Evolutionary conservation across 441 rosid species (phyloP), one percentile per base, ranked within the genome.

Genomic region (Adansonia gregorii): DNA sequence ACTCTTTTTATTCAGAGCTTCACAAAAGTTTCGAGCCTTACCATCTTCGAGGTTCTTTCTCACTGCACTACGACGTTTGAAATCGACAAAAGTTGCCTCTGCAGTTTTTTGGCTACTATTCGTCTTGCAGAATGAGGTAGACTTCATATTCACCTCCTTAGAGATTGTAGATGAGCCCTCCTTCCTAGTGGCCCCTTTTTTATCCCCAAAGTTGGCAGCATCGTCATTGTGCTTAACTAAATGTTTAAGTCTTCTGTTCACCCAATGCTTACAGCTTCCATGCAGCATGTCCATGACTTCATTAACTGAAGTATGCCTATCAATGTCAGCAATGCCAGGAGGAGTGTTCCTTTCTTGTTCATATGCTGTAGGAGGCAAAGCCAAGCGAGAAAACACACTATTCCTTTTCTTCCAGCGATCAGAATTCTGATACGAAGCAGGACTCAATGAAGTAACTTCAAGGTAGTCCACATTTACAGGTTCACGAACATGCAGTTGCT

Each of bases 351-450:
- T 56, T 72, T 72, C 75, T 66, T 65, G 41, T 54, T 49, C 65
- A 56, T 12, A 39, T 74, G 15, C 74, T 69, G 78, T 48, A 46
- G 82, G 20, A 68, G 88, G 79, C 55, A 75, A 61, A 76, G 77
- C 75, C 68, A 91, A 73, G 75, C 93, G 92, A 20, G 84, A 81
- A 78, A 91, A 88, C 72, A 91, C 92, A 67, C 92, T 88, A 5
- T 48, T 45, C 77, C 87, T 85, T 24, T 75, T 76, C 73, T 80
- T 83, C 67, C 11, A 78, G 71, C 20, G 5, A 64, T 49, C 68
- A 41, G 76, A 70, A 74, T 56, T 64, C 35, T 63, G 58, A 72
- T 8, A 9, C 4, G 27, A 55, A 51, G 51, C 48, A 67, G 39
- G 70, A 24, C 58, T 51, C n/a, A 56, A 6, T 45, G 58, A 49